Conservation (phyloP, 1,139 yeast genomes). For the Lodderomyces margitis region DNA sequence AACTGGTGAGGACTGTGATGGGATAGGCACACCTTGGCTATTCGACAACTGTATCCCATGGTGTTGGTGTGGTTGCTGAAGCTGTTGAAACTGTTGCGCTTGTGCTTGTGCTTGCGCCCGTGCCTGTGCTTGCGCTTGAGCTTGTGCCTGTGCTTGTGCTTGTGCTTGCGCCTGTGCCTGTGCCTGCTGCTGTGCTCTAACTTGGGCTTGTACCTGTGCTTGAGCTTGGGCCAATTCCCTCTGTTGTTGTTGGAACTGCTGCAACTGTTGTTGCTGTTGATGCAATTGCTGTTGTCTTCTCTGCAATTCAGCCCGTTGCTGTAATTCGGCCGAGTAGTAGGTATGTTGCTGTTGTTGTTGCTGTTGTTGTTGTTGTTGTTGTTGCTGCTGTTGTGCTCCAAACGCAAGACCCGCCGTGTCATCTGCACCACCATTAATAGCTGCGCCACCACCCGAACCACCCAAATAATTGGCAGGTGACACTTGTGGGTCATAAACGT, state of each 20-base stretch:
- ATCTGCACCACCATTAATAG: background rate
- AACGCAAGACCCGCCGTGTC: conserved; percentile 4
- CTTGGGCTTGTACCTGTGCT: conserved; percentile 15
- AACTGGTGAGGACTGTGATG: background rate
- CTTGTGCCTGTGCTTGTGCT: conserved; percentile 16
- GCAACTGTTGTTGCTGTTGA: conserved; percentile 24
- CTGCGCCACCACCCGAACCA: background rate
- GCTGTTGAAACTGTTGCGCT: conserved; percentile 13
- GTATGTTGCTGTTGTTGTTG: conserved; percentile 12
- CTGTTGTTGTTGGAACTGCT: conserved; percentile 20
- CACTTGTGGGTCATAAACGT: conserved; percentile 14
- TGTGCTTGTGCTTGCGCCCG: conserved; percentile 17
- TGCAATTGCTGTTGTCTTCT: conserved; percentile 28
- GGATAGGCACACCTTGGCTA: background rate
- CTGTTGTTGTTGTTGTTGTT: conserved; percentile 5
- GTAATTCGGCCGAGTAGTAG: conserved; percentile 21
- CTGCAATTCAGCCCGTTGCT: conserved; percentile 26
- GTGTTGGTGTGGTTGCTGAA: conserved; percentile 15
- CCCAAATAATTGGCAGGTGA: conserved; percentile 10
- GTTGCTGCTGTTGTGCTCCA: background rate
- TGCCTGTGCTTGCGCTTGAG: conserved; percentile 13
- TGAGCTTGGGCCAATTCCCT: conserved; percentile 16
- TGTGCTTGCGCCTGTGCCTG: conserved; percentile 15
- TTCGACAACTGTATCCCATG: conserved; percentile 7
- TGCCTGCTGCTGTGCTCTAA: conserved; percentile 13